Percentiles rank a stretch among this genome's conserved stretches.
These are phyloP conservation scores for Exophiala sp. DNA, from an alignment of 2,329 filamentous ascomycete species.

Conservation along the genomic window DNA sequence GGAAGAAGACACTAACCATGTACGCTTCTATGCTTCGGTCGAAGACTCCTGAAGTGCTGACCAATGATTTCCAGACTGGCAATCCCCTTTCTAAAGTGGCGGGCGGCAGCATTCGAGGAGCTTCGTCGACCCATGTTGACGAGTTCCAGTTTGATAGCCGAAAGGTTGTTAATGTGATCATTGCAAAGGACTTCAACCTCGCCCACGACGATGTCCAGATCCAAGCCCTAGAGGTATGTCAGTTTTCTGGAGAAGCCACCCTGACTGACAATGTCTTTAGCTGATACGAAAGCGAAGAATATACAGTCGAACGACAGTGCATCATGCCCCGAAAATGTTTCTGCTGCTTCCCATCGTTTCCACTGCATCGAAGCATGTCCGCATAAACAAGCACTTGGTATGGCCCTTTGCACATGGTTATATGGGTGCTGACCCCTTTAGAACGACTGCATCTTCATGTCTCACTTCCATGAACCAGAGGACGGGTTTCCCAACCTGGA, in stretches of 20 bases:
- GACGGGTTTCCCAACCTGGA: constrained; percentile 73
- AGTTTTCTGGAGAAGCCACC: not conserved
- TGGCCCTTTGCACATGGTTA: not conserved
- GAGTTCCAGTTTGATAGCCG: constrained; percentile 41
- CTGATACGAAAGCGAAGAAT: constrained; percentile 74
- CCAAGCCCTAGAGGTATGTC: constrained; percentile 58
- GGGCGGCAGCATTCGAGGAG: constrained; percentile 13
- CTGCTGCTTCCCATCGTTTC: constrained; percentile 69
- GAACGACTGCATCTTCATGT: constrained; percentile 82
- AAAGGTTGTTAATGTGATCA: constrained; percentile 71
- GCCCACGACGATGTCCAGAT: constrained; percentile 74
- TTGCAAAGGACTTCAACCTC: constrained; percentile 72
- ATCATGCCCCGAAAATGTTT: constrained; percentile 70
- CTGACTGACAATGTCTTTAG: constrained; percentile 45
- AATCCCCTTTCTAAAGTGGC: constrained; percentile 12
- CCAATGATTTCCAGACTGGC: constrained; percentile 6
- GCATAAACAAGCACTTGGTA: constrained; percentile 41
- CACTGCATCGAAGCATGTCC: constrained; percentile 30
- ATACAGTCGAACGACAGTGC: constrained; percentile 66
- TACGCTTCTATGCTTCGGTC: not conserved
- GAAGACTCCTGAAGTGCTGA: not conserved
- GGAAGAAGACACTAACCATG: constrained; percentile 19
- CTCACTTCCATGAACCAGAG: constrained; percentile 69
- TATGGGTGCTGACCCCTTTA: constrained; percentile 26
- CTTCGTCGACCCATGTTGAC: constrained; percentile 6